These are phyloP conservation scores for Tripidium arundinaceum DNA, from an alignment of 202 grass and related monocot species.

Conservation along the genomic window DNA sequence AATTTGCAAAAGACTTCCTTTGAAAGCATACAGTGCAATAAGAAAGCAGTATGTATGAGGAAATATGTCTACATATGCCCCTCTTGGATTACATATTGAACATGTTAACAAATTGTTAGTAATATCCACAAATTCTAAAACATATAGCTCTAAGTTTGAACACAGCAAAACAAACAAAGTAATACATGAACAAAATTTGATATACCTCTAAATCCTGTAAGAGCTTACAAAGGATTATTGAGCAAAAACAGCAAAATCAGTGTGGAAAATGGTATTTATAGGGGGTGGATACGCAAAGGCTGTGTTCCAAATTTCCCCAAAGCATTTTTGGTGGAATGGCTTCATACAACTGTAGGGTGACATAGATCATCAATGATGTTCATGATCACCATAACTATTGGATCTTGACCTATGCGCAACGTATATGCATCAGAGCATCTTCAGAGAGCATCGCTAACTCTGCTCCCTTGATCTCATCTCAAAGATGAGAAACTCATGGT, in stretches of 20 bases:
- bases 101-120: neutral
- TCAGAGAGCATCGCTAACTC: neutral
- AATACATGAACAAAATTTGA: slow-evolving; percentile 15
- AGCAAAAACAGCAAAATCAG: slow-evolving; percentile 12
- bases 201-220: slow-evolving; percentile 39
- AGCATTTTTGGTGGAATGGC: slow-evolving; percentile 13
- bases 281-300: slow-evolving; percentile 3
- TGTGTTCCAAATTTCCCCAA: slow-evolving; percentile 11
- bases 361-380: slow-evolving; percentile 37
- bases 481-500: slow-evolving; percentile 11
- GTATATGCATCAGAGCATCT: slow-evolving; percentile 25
- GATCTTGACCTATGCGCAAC: slow-evolving; percentile 7
- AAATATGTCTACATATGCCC: neutral
- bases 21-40: neutral
- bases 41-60: neutral
- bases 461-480: neutral
- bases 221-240: slow-evolving; percentile 50
- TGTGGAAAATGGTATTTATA: slow-evolving; percentile 43
- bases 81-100: neutral
- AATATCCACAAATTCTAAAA: neutral
- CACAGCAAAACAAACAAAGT: slow-evolving; percentile 11
- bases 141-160: slow-evolving; percentile 5
- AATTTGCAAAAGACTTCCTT: neutral
- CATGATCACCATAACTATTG: slow-evolving; percentile 29
- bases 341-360: slow-evolving; percentile 32